phyloP scores from a whole-genome alignment of 1,139 yeast species.

The Meyerozyma sp. region DNA sequence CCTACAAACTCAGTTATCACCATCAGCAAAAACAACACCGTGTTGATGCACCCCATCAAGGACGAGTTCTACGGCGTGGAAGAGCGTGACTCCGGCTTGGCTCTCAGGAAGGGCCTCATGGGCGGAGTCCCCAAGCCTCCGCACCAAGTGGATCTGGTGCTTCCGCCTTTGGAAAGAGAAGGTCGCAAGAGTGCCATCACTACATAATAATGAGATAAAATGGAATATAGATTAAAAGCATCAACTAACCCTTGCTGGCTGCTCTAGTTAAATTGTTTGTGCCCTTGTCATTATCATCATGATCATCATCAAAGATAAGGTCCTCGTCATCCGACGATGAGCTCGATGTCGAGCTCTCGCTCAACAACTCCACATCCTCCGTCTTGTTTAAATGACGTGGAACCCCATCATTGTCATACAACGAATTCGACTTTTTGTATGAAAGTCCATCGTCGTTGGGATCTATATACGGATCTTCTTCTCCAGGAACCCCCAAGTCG shows the following conservation, averaged over 20 bases:
- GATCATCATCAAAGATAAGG: conserved; percentile 14
- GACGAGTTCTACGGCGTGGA: conserved; percentile 79
- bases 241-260: conserved; percentile 31
- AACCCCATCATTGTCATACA: conserved; percentile 43
- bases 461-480: conserved; percentile 59
- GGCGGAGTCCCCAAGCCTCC: conserved; percentile 45
- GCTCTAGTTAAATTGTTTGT: conserved; percentile 32
- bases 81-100: conserved; percentile 73
- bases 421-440: conserved; percentile 59
- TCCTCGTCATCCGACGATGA: conserved; percentile 30
- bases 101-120: conserved; percentile 87
- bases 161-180: conserved; percentile 82
- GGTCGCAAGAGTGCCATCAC: conserved; percentile 42
- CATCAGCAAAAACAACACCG: conserved; percentile 72
- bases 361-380: conserved; percentile 21
- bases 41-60: conserved; percentile 80
- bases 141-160: neutral
- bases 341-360: conserved; percentile 25
- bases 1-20: conserved; percentile 90
- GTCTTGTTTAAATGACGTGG: conserved; percentile 3
- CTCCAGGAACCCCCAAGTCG: conserved; percentile 42
- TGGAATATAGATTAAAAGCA: conserved; percentile 1
- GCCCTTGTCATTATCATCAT: conserved; percentile 15
- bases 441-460: conserved; percentile 81
- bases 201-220: neutral